phyloP scores from a whole-genome alignment of 768 basidiomycete genomes.

The Serendipita sp. region DNA sequence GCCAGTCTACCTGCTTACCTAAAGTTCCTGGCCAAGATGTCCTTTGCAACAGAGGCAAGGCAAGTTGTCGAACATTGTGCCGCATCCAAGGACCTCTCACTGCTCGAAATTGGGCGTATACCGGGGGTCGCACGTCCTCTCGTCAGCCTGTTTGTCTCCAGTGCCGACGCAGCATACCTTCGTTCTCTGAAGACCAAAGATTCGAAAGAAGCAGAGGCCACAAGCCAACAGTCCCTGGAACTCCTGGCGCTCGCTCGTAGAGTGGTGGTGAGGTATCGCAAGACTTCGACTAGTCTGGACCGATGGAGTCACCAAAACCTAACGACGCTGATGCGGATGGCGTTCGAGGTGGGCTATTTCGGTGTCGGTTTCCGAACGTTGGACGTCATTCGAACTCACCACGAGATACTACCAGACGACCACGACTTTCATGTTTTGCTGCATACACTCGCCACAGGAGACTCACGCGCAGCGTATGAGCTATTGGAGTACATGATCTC shows the following conservation, averaged over 20 bases:
- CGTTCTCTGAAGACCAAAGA: background rate
- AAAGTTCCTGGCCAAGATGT: background rate
- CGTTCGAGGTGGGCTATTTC: background rate
- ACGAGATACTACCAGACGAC: background rate
- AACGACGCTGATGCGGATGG: background rate
- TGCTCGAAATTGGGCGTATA: background rate
- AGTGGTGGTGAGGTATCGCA: background rate
- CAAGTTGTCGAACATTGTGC: background rate
- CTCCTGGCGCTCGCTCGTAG: background rate
- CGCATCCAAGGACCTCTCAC: background rate
- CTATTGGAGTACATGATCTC: slow-evolving; percentile 2
- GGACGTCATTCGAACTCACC: background rate
- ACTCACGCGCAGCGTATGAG: background rate
- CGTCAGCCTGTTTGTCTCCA: background rate
- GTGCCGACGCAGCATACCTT: background rate
- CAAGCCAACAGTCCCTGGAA: background rate
- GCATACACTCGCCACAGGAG: background rate
- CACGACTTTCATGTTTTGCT: background rate
- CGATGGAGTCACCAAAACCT: background rate
- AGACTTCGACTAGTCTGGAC: background rate
- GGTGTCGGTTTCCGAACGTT: background rate
- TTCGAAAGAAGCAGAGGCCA: background rate
- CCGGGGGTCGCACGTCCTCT: background rate
- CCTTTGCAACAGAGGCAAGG: background rate
- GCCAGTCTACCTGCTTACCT: background rate